phyloP scores from a whole-genome alignment of 495 filamentous ascomycete genomes.

The Annulohypoxylon maeteangense region DNA sequence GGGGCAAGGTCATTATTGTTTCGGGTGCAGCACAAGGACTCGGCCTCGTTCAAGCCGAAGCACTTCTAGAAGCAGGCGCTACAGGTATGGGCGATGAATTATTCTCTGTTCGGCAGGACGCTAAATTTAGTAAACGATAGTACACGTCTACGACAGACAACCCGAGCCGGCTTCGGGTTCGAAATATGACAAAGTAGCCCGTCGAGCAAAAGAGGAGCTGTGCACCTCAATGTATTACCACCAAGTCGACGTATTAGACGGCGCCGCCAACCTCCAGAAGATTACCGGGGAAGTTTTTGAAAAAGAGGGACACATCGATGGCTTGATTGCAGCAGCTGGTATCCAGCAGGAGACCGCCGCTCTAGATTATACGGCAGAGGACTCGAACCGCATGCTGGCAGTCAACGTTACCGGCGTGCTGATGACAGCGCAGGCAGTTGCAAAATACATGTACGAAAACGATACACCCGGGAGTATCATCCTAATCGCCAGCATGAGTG shows the following conservation, averaged over 20 bases:
- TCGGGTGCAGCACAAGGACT: slow-evolving; percentile 83
- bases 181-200: slow-evolving; percentile 68
- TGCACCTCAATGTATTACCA: slow-evolving; percentile 79
- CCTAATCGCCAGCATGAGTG: slow-evolving; percentile 83
- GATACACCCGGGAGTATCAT: slow-evolving; percentile 71
- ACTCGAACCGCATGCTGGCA: slow-evolving; percentile 71
- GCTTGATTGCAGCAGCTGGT: slow-evolving; percentile 82
- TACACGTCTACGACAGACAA: slow-evolving; percentile 68
- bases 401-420: slow-evolving; percentile 82
- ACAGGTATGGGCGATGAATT: slow-evolving; percentile 52
- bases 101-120: not conserved
- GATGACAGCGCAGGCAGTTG: slow-evolving; percentile 80
- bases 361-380: slow-evolving; percentile 72
- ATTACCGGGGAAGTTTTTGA: slow-evolving; percentile 75
- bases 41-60: slow-evolving; percentile 81
- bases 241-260: slow-evolving; percentile 81
- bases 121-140: slow-evolving; percentile 45
- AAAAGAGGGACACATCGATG: slow-evolving; percentile 78
- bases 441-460: slow-evolving; percentile 76
- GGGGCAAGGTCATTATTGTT: slow-evolving; percentile 79
- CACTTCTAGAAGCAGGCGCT: slow-evolving; percentile 82
- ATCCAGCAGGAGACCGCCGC: slow-evolving; percentile 79
- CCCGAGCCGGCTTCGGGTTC: slow-evolving; percentile 52
- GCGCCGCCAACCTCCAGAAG: slow-evolving; percentile 72
- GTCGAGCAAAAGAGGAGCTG: slow-evolving; percentile 71